Conservation (phyloP, 1,284 basidiomycete genomes). For the Chondrostereum purpureum region DNA sequence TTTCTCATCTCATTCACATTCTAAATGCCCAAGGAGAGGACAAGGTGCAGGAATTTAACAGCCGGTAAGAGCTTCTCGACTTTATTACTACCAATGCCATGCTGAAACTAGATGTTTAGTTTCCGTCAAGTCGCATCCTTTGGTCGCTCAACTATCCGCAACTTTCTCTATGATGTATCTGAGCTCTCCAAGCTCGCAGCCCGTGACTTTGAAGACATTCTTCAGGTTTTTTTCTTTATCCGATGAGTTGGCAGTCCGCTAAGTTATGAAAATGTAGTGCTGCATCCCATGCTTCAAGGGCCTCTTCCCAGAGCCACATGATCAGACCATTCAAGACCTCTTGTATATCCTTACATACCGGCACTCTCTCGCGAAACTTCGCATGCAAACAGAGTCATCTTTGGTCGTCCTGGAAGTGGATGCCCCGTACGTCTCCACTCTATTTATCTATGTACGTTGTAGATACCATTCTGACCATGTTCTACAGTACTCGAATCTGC, state of each 20-base stretch:
- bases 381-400: conserved; percentile 18
- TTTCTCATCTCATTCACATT: conserved; percentile 20
- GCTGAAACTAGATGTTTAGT: too few species aligned
- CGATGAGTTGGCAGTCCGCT: too few species aligned
- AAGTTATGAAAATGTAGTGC: too few species aligned
- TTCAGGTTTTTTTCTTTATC: too few species aligned
- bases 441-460: too few species aligned
- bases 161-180: neutral
- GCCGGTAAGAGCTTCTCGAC: conserved; percentile 12
- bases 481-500: too few species aligned
- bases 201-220: conserved; percentile 1
- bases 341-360: neutral
- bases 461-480: too few species aligned
- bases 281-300: neutral
- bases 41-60: conserved; percentile 14
- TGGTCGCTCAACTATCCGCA: neutral
- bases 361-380: conserved; percentile 15
- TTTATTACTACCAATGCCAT: too few species aligned
- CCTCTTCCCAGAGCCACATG: neutral
- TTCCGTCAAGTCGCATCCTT: neutral
- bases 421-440: too few species aligned
- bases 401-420: neutral
- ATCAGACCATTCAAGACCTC: neutral
- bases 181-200: conserved; percentile 3
- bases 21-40: conserved; percentile 12